phyloP scores from a whole-genome alignment of 306 rosid genomes.

The Casuarina cunninghamiana region DNA sequence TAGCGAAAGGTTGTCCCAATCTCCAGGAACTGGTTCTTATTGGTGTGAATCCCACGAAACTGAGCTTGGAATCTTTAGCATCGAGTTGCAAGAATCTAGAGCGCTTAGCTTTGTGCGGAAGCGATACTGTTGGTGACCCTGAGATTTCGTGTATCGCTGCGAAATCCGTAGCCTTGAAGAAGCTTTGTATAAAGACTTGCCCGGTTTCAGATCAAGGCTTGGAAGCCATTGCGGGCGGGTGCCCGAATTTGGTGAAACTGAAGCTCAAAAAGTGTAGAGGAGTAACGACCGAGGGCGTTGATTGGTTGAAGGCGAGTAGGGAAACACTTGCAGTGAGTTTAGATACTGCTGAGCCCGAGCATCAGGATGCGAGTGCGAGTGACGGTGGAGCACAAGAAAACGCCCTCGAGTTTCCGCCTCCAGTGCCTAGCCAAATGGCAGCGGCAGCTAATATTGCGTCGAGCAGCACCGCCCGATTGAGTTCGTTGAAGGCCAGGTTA shows the following conservation, averaged over 20 bases:
- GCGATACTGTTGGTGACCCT: constrained; percentile 86
- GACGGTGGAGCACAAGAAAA: constrained; percentile 80
- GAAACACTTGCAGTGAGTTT: constrained; percentile 77
- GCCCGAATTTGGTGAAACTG: constrained; percentile 96
- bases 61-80: constrained; percentile 78
- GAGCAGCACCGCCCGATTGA: constrained; percentile 50
- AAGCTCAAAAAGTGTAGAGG: constrained; percentile 91
- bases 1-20: constrained; percentile 76
- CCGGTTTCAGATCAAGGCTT: constrained; percentile 79
- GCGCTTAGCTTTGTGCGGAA: constrained; percentile 88
- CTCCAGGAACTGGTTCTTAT: constrained; percentile 88
- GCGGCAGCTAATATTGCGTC: constrained; percentile 40
- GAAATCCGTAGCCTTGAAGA: constrained; percentile 86
- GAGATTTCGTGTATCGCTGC: constrained; percentile 89
- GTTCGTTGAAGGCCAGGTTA: constrained; percentile 75
- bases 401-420: constrained; percentile 48
- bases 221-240: constrained; percentile 81
- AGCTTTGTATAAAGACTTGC: constrained; percentile 93
- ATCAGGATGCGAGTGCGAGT: constrained; percentile 78
- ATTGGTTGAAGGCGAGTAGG: constrained; percentile 66
- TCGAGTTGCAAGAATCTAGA: constrained; percentile 82
- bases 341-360: constrained; percentile 70
- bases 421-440: constrained; percentile 41
- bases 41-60: constrained; percentile 82
- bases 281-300: constrained; percentile 83